These are phyloP conservation scores for Clarireedia monteithiana DNA, from an alignment of 2,329 filamentous ascomycete species.

Conservation along the genomic window DNA sequence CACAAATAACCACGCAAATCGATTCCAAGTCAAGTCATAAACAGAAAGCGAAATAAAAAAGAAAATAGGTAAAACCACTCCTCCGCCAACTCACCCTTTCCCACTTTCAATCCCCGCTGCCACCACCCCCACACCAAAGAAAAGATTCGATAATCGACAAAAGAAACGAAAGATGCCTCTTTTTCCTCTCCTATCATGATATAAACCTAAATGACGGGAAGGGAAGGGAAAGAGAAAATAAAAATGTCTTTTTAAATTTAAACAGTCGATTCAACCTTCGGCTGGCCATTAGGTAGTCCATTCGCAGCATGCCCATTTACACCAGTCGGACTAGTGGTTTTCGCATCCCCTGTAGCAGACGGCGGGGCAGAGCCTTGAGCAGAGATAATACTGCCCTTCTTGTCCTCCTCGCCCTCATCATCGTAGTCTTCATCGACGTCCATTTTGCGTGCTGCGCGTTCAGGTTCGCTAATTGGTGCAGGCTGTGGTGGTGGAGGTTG, in stretches of 20 bases:
- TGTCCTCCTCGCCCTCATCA: conserved; percentile 83
- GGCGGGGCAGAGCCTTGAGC: conserved; percentile 38
- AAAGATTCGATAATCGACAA: too few species aligned
- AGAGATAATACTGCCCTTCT: conserved; percentile 47
- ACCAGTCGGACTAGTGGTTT: conserved; percentile 41
- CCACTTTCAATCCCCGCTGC: too few species aligned
- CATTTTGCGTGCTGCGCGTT: conserved; percentile 82
- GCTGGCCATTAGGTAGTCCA: conserved; percentile 25
- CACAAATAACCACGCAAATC: too few species aligned
- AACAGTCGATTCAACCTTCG: conserved; percentile 24
- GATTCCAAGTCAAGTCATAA: too few species aligned
- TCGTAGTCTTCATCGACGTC: conserved; percentile 98
- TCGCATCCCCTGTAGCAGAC: conserved; percentile 36
- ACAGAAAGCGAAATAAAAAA: too few species aligned
- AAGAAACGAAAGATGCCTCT: too few species aligned
- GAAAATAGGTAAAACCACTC: too few species aligned
- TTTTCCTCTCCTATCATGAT: too few species aligned
- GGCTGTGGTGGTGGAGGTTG: conserved; percentile 32
- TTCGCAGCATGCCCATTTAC: conserved; percentile 28
- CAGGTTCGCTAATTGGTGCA: conserved; percentile 60
- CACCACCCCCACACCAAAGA: too few species aligned
- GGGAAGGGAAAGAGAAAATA: too few species aligned
- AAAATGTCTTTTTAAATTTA: not conserved
- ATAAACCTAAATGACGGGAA: too few species aligned
- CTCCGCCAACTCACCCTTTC: too few species aligned